A percentile compares a stretch with the other conserved stretches of the same genome.
Conservation (phyloP, 2,329 filamentous ascomycete genomes). For the Rutstroemia sydowiana region DNA sequence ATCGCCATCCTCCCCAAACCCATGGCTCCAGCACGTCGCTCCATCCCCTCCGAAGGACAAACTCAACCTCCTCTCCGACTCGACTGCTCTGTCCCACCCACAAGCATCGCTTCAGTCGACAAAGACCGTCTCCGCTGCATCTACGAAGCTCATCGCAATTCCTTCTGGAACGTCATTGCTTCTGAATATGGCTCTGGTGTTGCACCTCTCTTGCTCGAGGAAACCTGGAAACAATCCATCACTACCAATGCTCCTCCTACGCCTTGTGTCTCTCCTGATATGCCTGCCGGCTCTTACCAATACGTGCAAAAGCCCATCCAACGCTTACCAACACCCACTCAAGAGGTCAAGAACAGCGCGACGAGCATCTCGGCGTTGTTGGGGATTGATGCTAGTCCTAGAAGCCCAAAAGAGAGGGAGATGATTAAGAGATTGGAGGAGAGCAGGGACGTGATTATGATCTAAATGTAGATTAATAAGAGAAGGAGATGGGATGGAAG, state of each 20-base stretch:
- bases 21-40: constrained; percentile 35
- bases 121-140: constrained; percentile 59
- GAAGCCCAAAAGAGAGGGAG: constrained; percentile 45
- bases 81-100: constrained; percentile 47
- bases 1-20: constrained; percentile 63
- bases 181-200: constrained; percentile 61
- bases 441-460: constrained; percentile 28
- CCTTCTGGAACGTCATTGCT: constrained; percentile 68
- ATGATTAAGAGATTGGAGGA: constrained; percentile 50
- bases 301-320: constrained; percentile 36
- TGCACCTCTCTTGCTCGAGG: constrained; percentile 58
- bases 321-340: constrained; percentile 45
- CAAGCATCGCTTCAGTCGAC: constrained; percentile 36
- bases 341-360: constrained; percentile 27
- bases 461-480: neutral
- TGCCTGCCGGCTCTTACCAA: constrained; percentile 8
- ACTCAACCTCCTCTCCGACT: constrained; percentile 42
- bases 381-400: constrained; percentile 36
- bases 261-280: constrained; percentile 29
- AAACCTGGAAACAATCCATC: constrained; percentile 49
- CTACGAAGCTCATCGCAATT: constrained; percentile 61
- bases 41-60: constrained; percentile 40
- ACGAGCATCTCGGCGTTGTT: constrained; percentile 57
- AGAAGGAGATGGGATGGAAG: neutral
- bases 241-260: constrained; percentile 30